Percentiles rank a stretch among this genome's conserved stretches.
phyloP scores from a whole-genome alignment of 2,329 filamentous ascomycete genomes.

The Ophiostoma piceae region DNA sequence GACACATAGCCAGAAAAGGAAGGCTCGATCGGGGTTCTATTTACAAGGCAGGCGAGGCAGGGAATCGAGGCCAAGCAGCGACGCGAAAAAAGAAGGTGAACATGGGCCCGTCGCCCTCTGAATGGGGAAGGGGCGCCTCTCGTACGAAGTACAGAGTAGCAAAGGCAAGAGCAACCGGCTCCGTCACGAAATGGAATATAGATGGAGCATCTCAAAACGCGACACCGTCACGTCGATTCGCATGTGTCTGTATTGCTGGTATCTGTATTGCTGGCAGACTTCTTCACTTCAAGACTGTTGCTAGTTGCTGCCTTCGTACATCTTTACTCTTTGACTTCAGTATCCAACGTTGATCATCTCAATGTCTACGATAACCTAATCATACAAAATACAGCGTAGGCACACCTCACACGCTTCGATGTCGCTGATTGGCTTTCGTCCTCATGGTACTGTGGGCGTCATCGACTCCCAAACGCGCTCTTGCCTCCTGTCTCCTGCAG shows the following conservation, averaged over 20 bases:
- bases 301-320: background rate
- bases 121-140: background rate
- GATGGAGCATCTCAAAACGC: background rate
- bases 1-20: background rate
- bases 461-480: conserved; percentile 12
- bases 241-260: background rate
- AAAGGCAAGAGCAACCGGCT: conserved; percentile 4
- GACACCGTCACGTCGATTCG: background rate
- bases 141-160: background rate
- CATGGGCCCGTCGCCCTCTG: background rate
- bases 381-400: too few relatives aligned
- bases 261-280: too few relatives aligned
- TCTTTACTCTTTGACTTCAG: too few relatives aligned
- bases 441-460: conserved; percentile 19
- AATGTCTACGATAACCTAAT: background rate
- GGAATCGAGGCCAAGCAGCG: background rate
- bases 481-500: conserved; percentile 19
- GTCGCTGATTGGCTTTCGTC: conserved; percentile 34
- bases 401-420: conserved; percentile 27
- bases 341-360: background rate
- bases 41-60: background rate
- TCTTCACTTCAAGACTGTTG: background rate
- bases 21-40: background rate
- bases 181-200: conserved; percentile 4
- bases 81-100: conserved; percentile 8